These are phyloP conservation scores for Raphanus hybrid DNA, from an alignment of 441 rosid genomes.

Conservation along the genomic window DNA sequence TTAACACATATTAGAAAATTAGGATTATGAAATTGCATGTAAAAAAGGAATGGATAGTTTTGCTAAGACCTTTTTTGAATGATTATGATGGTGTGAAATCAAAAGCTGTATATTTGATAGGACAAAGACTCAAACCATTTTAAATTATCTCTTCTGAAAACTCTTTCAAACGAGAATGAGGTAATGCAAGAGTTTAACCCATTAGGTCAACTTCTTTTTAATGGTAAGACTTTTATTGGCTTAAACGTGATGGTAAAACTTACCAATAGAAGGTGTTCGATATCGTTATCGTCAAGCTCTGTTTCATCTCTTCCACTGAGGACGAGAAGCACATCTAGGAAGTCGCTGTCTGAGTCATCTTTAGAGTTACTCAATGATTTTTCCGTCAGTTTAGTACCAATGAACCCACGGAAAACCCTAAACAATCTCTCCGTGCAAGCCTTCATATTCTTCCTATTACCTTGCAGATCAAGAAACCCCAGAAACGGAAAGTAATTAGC, in stretches of 20 bases:
- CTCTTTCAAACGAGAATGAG: no score
- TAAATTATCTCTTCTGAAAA: no score
- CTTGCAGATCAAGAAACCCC: conserved; percentile 33
- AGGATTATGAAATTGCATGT: background rate
- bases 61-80: no score
- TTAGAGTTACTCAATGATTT: background rate
- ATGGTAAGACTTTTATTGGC: background rate
- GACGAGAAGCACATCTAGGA: conserved; percentile 34
- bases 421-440: conserved; percentile 3
- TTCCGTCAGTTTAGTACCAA: conserved; percentile 5
- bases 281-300: conserved; percentile 7
- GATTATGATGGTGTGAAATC: no score
- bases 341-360: conserved; percentile 5
- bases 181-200: no score
- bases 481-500: conserved; percentile 38
- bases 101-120: no score
- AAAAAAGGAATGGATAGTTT: background rate
- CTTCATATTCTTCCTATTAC: conserved; percentile 10
- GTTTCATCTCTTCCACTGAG: conserved; percentile 10
- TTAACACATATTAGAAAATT: conserved; percentile 38
- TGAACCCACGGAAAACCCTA: conserved; percentile 28
- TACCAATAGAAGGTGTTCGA: conserved; percentile 40
- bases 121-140: no score
- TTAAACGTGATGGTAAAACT: background rate
- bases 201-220: no score